phyloP scores from a whole-genome alignment of 768 basidiomycete species.

The Mycena vulgaris region DNA sequence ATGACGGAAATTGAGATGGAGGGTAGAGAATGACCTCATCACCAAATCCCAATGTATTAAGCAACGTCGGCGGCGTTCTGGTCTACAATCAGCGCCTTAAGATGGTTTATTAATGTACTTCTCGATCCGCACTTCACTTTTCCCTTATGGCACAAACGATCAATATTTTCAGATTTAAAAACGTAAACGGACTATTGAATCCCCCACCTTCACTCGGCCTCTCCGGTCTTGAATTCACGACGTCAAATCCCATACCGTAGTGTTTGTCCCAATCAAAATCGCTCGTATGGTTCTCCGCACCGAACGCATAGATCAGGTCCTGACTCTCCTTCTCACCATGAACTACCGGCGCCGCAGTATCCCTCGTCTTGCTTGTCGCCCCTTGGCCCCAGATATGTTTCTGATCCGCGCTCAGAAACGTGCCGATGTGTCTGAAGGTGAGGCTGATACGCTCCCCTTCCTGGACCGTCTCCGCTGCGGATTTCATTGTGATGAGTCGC shows the following conservation, averaged over 20 bases:
- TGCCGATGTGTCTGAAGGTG: constrained; percentile 86
- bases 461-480: constrained; percentile 66
- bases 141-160: neutral
- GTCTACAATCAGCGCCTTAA: neutral
- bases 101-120: neutral
- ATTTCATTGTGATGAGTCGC: constrained; percentile 69
- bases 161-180: neutral
- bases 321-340: constrained; percentile 64
- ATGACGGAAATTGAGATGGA: neutral
- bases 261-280: constrained; percentile 78
- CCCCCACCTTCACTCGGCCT: constrained; percentile 3
- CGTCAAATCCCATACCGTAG: constrained; percentile 81
- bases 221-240: constrained; percentile 61
- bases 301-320: constrained; percentile 74
- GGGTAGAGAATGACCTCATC: too few species aligned
- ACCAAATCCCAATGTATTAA: too few species aligned
- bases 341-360: constrained; percentile 68
- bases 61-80: too few species aligned
- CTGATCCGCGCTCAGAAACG: constrained; percentile 71
- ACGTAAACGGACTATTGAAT: too few species aligned
- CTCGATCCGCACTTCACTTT: neutral
- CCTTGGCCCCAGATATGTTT: constrained; percentile 81
- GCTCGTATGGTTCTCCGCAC: constrained; percentile 79
- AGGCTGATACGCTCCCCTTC: constrained; percentile 82
- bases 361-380: constrained; percentile 72